Evolutionary conservation across 2,329 filamentous ascomycete species (phyloP).

Genomic region (Penicillium brasilianum): DNA sequence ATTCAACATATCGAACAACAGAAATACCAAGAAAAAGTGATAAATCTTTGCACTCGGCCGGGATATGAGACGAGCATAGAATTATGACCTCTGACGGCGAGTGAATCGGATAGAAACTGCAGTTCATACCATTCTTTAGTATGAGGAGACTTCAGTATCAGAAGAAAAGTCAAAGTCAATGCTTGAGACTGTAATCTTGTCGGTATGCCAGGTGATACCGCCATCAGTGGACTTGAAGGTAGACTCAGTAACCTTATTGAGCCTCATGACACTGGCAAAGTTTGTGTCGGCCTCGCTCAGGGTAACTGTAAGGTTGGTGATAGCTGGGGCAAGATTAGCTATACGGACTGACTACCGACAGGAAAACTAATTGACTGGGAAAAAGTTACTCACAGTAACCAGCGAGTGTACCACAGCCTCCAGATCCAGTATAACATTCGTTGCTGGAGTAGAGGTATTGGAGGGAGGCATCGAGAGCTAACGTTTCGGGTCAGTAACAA

Average conservation of each 20-base stretch:
- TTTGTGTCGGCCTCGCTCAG: neutral
- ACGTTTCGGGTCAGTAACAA: neutral
- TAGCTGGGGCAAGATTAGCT: neutral
- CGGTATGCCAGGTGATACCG: neutral
- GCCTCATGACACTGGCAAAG: neutral
- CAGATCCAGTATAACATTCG: neutral
- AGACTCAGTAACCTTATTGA: neutral
- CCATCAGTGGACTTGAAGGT: neutral
- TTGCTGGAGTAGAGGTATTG: neutral
- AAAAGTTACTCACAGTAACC: neutral
- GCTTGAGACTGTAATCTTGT: neutral
- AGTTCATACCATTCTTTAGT: neutral
- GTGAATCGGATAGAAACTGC: neutral
- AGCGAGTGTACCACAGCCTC: neutral
- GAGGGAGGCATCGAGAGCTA: neutral
- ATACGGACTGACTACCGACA: neutral
- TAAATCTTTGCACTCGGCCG: neutral
- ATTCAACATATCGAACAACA: too few relatives aligned
- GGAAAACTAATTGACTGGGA: neutral
- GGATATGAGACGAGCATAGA: neutral
- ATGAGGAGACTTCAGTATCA: neutral
- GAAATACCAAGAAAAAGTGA: neutral
- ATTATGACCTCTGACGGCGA: neutral
- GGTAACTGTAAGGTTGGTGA: neutral
- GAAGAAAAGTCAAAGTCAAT: neutral